Evolutionary conservation across 495 filamentous ascomycete genomes (phyloP).

Genomic region (Amorphotheca resinae): DNA sequence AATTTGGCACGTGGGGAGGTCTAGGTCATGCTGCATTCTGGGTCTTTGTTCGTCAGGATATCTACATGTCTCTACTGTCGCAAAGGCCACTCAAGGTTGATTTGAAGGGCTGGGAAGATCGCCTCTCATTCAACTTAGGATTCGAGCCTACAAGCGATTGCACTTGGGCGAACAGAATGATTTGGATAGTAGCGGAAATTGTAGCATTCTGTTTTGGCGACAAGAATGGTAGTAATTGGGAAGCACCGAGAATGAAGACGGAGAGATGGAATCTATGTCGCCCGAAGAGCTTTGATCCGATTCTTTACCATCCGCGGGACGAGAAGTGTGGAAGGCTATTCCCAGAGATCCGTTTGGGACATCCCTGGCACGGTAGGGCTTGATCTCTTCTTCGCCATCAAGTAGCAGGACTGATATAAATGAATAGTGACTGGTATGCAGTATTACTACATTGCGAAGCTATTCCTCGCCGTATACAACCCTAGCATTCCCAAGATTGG

Average conservation of each 20-base stretch:
- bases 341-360: background rate
- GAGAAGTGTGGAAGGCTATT: too few relatives aligned
- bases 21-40: constrained; percentile 25
- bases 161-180: background rate
- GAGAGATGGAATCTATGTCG: background rate
- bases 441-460: background rate
- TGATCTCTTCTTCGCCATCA: background rate
- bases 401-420: background rate
- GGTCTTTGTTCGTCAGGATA: constrained; percentile 26
- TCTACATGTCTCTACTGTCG: constrained; percentile 24
- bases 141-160: background rate
- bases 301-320: too few relatives aligned
- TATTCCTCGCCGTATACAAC: background rate
- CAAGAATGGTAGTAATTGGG: too few relatives aligned
- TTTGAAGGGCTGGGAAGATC: background rate
- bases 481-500: too few relatives aligned
- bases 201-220: background rate
- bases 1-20: constrained; percentile 7
- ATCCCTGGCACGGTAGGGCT: background rate
- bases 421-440: background rate
- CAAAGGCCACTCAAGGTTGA: constrained; percentile 14
- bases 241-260: too few relatives aligned
- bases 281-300: too few relatives aligned
- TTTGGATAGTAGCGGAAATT: background rate
- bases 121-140: background rate